phyloP scores from a whole-genome alignment of 306 rosid genomes.

The Prunus kanzakura region DNA sequence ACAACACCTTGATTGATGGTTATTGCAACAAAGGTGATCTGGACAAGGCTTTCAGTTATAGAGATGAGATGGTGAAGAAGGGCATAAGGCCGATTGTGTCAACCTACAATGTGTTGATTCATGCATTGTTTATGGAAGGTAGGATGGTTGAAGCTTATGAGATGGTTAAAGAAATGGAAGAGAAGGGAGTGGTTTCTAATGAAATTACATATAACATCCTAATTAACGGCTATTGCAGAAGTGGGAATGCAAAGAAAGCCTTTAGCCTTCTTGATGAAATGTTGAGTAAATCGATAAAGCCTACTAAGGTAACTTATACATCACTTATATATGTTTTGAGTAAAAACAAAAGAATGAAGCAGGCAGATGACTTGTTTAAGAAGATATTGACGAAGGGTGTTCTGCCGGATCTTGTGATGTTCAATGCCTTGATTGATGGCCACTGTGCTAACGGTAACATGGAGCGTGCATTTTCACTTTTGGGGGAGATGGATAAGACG shows the following conservation, averaged over 20 bases:
- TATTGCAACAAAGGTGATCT: conserved; percentile 69
- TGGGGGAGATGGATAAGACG: conserved; percentile 69
- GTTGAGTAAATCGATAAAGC: conserved; percentile 48
- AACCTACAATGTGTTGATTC: conserved; percentile 77
- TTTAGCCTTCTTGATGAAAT: conserved; percentile 59
- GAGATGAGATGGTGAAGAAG: conserved; percentile 65
- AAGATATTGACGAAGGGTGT: conserved; percentile 49
- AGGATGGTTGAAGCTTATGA: conserved; percentile 54
- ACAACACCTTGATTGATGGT: conserved; percentile 72
- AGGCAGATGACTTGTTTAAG: conserved; percentile 67
- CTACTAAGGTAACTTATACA: conserved; percentile 68
- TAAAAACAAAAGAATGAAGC: conserved; percentile 59
- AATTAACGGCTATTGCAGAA: conserved; percentile 75
- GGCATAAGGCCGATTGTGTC: conserved; percentile 53
- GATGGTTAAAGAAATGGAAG: conserved; percentile 57
- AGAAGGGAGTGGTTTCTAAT: conserved; percentile 60
- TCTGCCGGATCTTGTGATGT: conserved; percentile 63
- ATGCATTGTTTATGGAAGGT: conserved; percentile 72
- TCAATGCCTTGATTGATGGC: conserved; percentile 82
- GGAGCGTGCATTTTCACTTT: conserved; percentile 52
- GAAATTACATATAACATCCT: conserved; percentile 69
- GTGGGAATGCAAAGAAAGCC: conserved; percentile 66
- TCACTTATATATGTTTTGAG: conserved; percentile 67
- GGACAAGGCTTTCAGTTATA: conserved; percentile 58
- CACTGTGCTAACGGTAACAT: conserved; percentile 61